Evolutionary conservation across 495 filamentous ascomycete species (phyloP).

Genomic region (Daldinia concentrica): DNA sequence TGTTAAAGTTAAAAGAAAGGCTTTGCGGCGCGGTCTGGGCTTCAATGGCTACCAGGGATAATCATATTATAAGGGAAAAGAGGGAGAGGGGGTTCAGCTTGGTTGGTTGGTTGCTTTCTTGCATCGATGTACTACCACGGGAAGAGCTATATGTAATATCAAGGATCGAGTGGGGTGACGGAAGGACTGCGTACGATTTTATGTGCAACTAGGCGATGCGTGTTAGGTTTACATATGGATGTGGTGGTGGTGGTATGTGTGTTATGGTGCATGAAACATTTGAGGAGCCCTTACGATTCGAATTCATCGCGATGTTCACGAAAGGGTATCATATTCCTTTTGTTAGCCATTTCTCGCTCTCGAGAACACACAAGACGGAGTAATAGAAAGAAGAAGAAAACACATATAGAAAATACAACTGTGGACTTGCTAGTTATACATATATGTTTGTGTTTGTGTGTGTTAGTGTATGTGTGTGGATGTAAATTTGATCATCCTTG

Average conservation of each 20-base stretch:
- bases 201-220: not conserved
- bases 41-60: not conserved
- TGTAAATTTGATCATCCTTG: not conserved
- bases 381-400: not conserved
- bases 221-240: not conserved
- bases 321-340: not conserved
- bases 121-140: constrained; percentile 15
- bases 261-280: not conserved
- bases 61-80: not conserved
- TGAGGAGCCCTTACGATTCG: not conserved
- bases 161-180: constrained; percentile 14
- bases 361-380: not conserved
- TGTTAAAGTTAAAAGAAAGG: not conserved
- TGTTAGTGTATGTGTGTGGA: not conserved
- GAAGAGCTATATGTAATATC: constrained; percentile 18
- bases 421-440: not conserved
- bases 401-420: not conserved
- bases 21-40: not conserved
- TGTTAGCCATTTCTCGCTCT: not conserved
- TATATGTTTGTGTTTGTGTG: not conserved
- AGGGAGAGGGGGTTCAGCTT: not conserved
- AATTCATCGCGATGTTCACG: constrained; percentile 4
- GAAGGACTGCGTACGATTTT: constrained; percentile 9
- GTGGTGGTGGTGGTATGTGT: not conserved
- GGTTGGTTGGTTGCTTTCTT: not conserved